Conservation (phyloP, 202 grass and related monocot genomes). For the Carex arenaria region DNA sequence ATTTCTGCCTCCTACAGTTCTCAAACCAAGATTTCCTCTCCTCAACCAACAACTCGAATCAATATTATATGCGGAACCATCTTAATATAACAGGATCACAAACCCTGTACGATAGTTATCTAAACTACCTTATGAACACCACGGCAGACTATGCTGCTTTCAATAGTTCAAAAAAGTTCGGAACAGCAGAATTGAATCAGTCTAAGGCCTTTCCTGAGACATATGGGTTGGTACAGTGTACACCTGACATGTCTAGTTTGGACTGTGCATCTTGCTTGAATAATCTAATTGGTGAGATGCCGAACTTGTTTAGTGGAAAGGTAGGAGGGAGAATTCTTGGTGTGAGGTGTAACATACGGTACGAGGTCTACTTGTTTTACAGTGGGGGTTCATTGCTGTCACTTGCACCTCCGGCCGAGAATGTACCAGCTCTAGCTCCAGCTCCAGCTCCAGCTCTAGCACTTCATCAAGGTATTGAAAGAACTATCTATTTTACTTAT, state of each 20-base stretch:
- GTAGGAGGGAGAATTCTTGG: slow-evolving; percentile 30
- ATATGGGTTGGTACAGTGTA: slow-evolving; percentile 50
- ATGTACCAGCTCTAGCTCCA: not conserved
- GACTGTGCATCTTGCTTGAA: slow-evolving; percentile 37
- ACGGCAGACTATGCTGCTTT: slow-evolving; percentile 19
- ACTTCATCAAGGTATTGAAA: too few relatives aligned
- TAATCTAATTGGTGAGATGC: not conserved
- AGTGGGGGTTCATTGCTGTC: slow-evolving; percentile 15
- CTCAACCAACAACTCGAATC: not conserved
- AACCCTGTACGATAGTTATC: slow-evolving; percentile 26
- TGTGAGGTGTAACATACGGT: slow-evolving; percentile 24
- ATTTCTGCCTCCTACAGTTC: slow-evolving; percentile 38
- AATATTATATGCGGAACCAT: fast-evolving
- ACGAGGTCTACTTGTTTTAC: slow-evolving; percentile 38
- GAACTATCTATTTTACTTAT: too few relatives aligned
- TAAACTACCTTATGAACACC: slow-evolving; percentile 28
- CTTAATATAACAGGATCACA: not conserved
- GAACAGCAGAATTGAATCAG: slow-evolving; percentile 23
- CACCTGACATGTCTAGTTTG: slow-evolving; percentile 14
- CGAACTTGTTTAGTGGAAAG: slow-evolving; percentile 22
- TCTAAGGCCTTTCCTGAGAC: not conserved
- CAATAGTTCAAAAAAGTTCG: slow-evolving; percentile 32
- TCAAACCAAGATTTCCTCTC: slow-evolving; percentile 33
- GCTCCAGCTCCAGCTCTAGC: too few relatives aligned
- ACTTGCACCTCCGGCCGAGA: slow-evolving; percentile 18